Evolutionary conservation across 768 basidiomycete species (phyloP).

Genomic region (Suillus luteus): DNA sequence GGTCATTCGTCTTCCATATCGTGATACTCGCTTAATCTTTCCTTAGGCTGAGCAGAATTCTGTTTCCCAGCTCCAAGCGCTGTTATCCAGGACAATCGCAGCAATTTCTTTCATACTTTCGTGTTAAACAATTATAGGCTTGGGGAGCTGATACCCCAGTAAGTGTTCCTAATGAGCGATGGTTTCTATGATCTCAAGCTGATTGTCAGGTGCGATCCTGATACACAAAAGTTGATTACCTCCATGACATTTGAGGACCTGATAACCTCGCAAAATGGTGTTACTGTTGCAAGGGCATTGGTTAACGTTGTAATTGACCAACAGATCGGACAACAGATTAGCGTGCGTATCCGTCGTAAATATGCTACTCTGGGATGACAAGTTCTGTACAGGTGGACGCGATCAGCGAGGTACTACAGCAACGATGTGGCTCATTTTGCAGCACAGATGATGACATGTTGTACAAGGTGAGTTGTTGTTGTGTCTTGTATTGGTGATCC

Average conservation of each 20-base stretch:
- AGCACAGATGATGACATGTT: constrained; percentile 97
- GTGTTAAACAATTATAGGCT: constrained; percentile 89
- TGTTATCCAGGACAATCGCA: constrained; percentile 87
- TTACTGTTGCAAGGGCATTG: constrained; percentile 83
- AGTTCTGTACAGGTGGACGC: constrained; percentile 76
- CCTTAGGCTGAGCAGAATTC: constrained; percentile 78
- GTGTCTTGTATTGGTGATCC: constrained; percentile 6
- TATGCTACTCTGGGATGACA: constrained; percentile 12
- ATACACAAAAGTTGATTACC: constrained; percentile 67
- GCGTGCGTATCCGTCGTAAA: constrained; percentile 52
- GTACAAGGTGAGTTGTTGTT: constrained; percentile 69
- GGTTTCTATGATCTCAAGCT: constrained; percentile 10
- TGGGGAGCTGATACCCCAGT: constrained; percentile 83
- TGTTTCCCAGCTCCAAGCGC: constrained; percentile 69
- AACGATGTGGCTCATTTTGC: constrained; percentile 95
- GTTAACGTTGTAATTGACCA: constrained; percentile 97
- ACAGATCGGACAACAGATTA: constrained; percentile 96
- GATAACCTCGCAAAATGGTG: constrained; percentile 83
- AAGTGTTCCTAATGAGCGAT: constrained; percentile 26
- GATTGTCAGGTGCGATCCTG: constrained; percentile 65
- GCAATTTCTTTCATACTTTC: constrained; percentile 89
- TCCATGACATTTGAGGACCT: constrained; percentile 84
- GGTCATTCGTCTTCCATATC: constrained; percentile 40
- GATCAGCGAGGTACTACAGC: constrained; percentile 92
- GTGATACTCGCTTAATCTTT: constrained; percentile 16